A percentile compares a stretch with the other conserved stretches of the same genome.
phyloP scores from a whole-genome alignment of 2,329 filamentous ascomycete species.

The Orbilia brochopaga region DNA sequence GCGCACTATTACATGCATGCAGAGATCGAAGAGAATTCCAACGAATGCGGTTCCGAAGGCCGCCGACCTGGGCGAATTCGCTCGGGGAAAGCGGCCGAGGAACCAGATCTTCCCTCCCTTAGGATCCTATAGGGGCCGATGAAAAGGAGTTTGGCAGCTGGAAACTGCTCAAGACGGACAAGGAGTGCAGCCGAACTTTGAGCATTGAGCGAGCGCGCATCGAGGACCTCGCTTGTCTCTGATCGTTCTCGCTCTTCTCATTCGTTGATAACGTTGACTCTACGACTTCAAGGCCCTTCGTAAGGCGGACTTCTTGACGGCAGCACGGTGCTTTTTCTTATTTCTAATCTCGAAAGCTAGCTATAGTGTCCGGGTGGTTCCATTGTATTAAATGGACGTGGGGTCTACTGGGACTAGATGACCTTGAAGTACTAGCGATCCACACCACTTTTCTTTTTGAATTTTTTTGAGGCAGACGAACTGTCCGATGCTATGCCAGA shows the following conservation, averaged over 20 bases:
- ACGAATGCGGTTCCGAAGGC: background rate
- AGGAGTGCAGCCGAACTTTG: too few relatives aligned
- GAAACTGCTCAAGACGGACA: background rate
- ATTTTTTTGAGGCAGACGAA: background rate
- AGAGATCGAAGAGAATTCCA: background rate
- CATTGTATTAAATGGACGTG: background rate
- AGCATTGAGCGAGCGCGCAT: background rate
- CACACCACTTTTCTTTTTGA: background rate
- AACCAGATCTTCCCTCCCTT: background rate
- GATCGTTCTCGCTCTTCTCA: background rate
- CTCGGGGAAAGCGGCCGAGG: background rate
- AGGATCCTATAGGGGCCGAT: background rate
- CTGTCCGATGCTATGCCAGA: background rate
- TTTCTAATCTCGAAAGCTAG: too few relatives aligned
- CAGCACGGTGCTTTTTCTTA: background rate
- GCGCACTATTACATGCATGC: slow-evolving; percentile 5
- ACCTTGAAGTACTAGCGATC: background rate
- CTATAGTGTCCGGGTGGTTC: background rate
- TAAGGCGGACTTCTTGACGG: background rate
- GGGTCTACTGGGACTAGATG: background rate
- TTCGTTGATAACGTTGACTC: background rate
- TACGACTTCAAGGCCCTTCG: background rate
- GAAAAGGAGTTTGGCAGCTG: slow-evolving; percentile 1
- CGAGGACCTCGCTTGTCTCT: background rate
- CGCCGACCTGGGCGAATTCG: background rate